These are phyloP conservation scores for Mortierella sp. DNA, from an alignment of 371 early-diverging fungal genomes.

Conservation along the genomic window DNA sequence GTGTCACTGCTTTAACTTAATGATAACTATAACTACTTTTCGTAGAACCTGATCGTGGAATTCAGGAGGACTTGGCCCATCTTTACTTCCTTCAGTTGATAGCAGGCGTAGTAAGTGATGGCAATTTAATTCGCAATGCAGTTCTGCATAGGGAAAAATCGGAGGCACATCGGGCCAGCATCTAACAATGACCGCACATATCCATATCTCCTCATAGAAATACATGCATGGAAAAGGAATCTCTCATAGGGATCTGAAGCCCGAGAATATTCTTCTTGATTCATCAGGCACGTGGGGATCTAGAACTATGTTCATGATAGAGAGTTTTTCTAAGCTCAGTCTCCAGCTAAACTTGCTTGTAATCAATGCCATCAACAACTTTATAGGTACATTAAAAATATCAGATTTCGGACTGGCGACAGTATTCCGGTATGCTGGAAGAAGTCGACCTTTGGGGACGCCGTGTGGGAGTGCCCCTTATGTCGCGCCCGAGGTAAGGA, in stretches of 20 bases:
- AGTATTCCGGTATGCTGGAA: constrained; percentile 62
- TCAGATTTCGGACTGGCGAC: constrained; percentile 97
- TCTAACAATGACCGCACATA: too few relatives aligned
- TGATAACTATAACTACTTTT: too few relatives aligned
- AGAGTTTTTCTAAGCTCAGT: too few relatives aligned
- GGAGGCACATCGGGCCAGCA: too few relatives aligned
- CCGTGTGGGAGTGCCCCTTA: constrained; percentile 90
- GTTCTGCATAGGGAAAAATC: neutral
- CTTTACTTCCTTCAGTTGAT: constrained; percentile 78
- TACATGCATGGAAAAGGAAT: constrained; percentile 47
- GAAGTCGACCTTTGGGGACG: constrained; percentile 69
- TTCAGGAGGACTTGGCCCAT: constrained; percentile 77
- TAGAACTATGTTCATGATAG: too few relatives aligned
- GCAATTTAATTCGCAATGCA: neutral
- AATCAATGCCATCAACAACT: too few relatives aligned
- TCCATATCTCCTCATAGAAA: constrained; percentile 26
- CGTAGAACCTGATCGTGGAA: constrained; percentile 75
- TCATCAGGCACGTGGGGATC: constrained; percentile 32
- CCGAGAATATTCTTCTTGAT: constrained; percentile 79
- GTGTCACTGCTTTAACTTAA: neutral
- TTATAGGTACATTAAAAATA: constrained; percentile 79
- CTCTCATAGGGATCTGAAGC: constrained; percentile 73
- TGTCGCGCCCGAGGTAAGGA: constrained; percentile 87
- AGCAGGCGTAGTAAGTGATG: constrained; percentile 62
- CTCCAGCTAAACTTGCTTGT: too few relatives aligned